Evolutionary conservation across 345 rosid genomes (phyloP), one percentile per base, ranked within the genome.

Genomic region (Brassica juncea): DNA sequence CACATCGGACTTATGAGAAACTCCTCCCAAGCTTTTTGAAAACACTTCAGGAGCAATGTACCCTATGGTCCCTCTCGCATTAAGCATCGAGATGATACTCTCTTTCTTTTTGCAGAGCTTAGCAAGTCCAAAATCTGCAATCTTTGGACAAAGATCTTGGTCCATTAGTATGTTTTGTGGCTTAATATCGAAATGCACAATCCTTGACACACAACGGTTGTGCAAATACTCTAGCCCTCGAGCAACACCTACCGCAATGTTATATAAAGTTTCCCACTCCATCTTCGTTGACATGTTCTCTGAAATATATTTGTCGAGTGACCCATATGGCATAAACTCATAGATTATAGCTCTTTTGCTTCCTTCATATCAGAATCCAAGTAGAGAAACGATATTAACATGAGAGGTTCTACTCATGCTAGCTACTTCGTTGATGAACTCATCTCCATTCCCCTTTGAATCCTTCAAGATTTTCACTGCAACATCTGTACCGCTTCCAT

Each of bases 331-430:
- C 63, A 58, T 58, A 23, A 58, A 58, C 63, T 58, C 63, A 4
- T 58, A 58, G 1, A 58, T 4, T 21, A 58, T 9, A 58, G 63
- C 63, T 58, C 63, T 58, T 23, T 23, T 58, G 31, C 31, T 58
- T 21, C 63, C 63, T 58, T 58, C 63, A 23, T 58, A 58, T 1
- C 63, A 58, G 63, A 23, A 58, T 23, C 63, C 63, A 58, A 58
- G 63, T 58, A 58, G 31, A 23, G 63, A 58, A 58, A 58, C 63
- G 63, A 58, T 58, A 4, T 58, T 58, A 21, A 58, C 63, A 10
- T 58, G 63, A 23, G 63, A 58, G 28, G 63, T 58, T 58, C 63
- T 58, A 58, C 63, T 58, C 63, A 58, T 58, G 63, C 62, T 58
- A 58, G 62, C 62, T 58, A 58, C 62, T 58, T 58, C 63, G 23